Percentiles rank a stretch among this genome's conserved stretches.
phyloP scores from a whole-genome alignment of 208 protist genomes.

The Crithidia mellificae region DNA sequence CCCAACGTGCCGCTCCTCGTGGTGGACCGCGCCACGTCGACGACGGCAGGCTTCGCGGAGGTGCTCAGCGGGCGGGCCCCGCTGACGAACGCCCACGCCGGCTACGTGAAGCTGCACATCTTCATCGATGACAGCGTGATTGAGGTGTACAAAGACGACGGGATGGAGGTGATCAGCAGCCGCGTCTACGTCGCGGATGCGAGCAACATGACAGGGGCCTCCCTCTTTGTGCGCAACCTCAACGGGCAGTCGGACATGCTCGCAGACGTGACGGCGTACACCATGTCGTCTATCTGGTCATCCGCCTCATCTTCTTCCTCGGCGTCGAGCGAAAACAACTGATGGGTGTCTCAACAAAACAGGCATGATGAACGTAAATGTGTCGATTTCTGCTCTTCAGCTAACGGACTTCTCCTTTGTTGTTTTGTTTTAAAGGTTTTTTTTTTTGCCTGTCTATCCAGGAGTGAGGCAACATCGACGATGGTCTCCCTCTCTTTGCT shows the following conservation, averaged over 20 bases:
- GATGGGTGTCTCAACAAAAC: not conserved
- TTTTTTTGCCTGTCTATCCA: too few species aligned
- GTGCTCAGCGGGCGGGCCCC: slow-evolving; percentile 42
- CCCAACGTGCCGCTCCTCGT: slow-evolving; percentile 39
- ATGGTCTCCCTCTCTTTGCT: too few species aligned
- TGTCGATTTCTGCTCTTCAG: too few species aligned
- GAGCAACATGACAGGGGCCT: slow-evolving; percentile 21
- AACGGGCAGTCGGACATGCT: not conserved
- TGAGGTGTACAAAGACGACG: slow-evolving; percentile 52
- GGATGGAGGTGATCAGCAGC: slow-evolving; percentile 38
- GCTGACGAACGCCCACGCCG: slow-evolving; percentile 28
- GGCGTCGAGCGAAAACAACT: not conserved
- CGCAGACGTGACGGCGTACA: slow-evolving; percentile 31
- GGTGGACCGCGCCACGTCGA: slow-evolving; percentile 30
- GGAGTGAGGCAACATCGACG: too few species aligned
- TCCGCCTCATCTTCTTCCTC: too few species aligned
- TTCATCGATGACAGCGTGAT: slow-evolving; percentile 44
- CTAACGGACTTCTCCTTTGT: too few species aligned
- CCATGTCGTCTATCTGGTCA: slow-evolving; percentile 43
- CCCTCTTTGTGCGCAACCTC: slow-evolving; percentile 35
- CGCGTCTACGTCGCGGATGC: slow-evolving; percentile 35
- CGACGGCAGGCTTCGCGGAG: slow-evolving; percentile 31
- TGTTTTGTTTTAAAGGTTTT: too few species aligned
- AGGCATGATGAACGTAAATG: not conserved
- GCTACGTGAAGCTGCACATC: slow-evolving; percentile 35